Percentiles rank a stretch among this genome's conserved stretches.
Conservation (phyloP, 192 early-diverging fungal genomes). For the Rhizoclosmatium globosum region DNA sequence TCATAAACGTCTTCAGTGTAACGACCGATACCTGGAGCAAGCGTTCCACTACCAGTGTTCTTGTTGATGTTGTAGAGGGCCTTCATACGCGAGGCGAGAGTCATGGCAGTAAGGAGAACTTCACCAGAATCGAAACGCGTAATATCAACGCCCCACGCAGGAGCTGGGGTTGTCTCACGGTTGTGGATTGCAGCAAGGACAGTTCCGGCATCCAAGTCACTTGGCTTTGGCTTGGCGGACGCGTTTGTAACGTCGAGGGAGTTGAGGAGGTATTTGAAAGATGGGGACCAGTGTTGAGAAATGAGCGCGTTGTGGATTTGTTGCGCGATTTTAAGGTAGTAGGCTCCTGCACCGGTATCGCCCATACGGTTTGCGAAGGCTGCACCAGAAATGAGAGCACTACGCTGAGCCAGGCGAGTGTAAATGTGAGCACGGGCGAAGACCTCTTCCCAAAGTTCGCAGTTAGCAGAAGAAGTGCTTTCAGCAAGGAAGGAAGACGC, state of each 20-base stretch:
- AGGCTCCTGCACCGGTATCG: conserved; percentile 33
- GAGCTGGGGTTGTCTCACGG: neutral
- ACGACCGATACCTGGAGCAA: conserved; percentile 71
- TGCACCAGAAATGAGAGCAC: conserved; percentile 65
- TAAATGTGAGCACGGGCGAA: conserved; percentile 72
- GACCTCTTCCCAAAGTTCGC: conserved; percentile 86
- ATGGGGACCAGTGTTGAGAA: conserved; percentile 49
- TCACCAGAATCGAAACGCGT: neutral
- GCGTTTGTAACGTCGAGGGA: neutral
- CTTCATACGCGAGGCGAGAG: conserved; percentile 35
- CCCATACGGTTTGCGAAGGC: conserved; percentile 48
- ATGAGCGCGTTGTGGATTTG: neutral
- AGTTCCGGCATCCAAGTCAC: conserved; percentile 66
- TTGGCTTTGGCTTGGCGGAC: conserved; percentile 43
- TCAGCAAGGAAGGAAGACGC: neutral
- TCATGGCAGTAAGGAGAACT: conserved; percentile 12
- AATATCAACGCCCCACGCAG: neutral
- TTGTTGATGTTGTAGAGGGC: conserved; percentile 62
- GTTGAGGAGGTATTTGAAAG: neutral
- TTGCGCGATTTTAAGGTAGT: neutral
- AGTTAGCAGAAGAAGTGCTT: neutral
- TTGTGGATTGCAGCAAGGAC: conserved; percentile 63
- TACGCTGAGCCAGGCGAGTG: conserved; percentile 71
- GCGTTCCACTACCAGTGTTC: neutral
- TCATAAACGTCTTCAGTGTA: conserved; percentile 83